A percentile compares a stretch with the other conserved stretches of the same genome.
Evolutionary conservation across 208 protist species (phyloP).

Genomic region (Acanthamoeba polyphaga): DNA sequence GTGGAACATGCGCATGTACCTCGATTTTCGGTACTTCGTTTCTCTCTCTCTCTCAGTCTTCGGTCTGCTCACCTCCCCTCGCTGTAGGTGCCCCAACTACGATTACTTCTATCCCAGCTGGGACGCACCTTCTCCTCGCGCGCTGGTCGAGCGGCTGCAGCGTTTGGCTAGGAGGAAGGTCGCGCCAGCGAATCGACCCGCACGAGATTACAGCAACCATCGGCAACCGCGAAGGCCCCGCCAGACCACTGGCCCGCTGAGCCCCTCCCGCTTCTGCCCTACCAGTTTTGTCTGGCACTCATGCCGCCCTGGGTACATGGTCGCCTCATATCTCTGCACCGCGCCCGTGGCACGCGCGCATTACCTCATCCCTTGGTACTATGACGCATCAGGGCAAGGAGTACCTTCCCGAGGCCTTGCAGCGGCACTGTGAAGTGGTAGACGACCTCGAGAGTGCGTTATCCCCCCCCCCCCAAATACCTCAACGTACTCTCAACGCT

Average conservation of each 20-base stretch:
- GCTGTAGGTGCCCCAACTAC: constrained; percentile 42
- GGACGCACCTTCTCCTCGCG: constrained; percentile 16
- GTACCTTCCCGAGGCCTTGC: background rate
- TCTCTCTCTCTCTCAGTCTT: background rate
- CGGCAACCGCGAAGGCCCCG: background rate
- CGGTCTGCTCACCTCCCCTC: background rate
- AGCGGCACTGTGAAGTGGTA: background rate
- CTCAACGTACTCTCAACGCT: background rate
- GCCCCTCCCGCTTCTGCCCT: background rate
- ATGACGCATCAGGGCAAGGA: background rate
- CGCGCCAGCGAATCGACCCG: background rate
- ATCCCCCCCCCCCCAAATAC: background rate
- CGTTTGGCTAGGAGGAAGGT: background rate
- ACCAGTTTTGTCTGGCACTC: constrained; percentile 51
- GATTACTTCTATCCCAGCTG: constrained; percentile 47
- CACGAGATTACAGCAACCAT: background rate
- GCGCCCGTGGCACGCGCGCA: background rate
- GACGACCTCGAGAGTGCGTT: background rate
- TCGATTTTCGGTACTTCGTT: background rate
- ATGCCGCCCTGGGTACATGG: constrained; percentile 35
- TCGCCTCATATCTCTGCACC: background rate
- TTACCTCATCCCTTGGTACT: background rate
- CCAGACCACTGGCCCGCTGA: background rate
- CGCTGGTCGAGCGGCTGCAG: constrained; percentile 14
- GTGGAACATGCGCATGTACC: constrained; percentile 71